Base-by-base conservation (phyloP, 805 yeast species). In the Millerozyma acaciae region DNA sequence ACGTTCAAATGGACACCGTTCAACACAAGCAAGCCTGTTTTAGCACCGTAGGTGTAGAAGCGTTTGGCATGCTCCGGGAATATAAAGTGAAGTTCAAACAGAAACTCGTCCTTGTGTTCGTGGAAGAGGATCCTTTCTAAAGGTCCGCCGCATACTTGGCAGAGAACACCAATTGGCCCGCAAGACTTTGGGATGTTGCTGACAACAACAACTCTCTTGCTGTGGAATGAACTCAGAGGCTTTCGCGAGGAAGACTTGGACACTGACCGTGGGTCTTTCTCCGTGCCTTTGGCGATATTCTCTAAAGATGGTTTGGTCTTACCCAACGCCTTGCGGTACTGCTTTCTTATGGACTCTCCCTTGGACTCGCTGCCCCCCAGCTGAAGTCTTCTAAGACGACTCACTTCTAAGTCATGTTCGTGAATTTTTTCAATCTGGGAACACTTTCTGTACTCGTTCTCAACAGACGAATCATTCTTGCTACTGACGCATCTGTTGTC, bases 121-220 rank as follows among this genome's bases (percentile, higher is more conserved):
- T 44, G 50, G 18, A 62, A 44, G 9, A 53, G 59, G 4, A 80
- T 45, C 32, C 65, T 68, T 40, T 80, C 85, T 31, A 84, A 54
- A 0, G 86, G 84, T 0, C 94, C 94, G 2, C 93, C 89, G 43
- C 68, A 62, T 0, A 81, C 60, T 33, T 76, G 82, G 1, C 75
- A 49, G 13, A 84, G 43, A 7, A 82, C 56, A 23, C 75, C 62
- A 15, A 62, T 62, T 6, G 78, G 42, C 6, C 81, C 77, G 6
- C 74, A 65, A 18, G 51, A 46, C 0, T 46, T 34, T 0, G 76
- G 70, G 16, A 76, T 50, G 13, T 65, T 59, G n/a, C 47, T 50
- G 4, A 73, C 36, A 12, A 61, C 50, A 9, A 75, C 38, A 2
- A 62, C 53, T 37, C 69, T 51, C 34, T 43, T 21, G 8, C 19